Conservation (phyloP, 1,139 yeast genomes). For the Scheffersomyces stambukii region DNA sequence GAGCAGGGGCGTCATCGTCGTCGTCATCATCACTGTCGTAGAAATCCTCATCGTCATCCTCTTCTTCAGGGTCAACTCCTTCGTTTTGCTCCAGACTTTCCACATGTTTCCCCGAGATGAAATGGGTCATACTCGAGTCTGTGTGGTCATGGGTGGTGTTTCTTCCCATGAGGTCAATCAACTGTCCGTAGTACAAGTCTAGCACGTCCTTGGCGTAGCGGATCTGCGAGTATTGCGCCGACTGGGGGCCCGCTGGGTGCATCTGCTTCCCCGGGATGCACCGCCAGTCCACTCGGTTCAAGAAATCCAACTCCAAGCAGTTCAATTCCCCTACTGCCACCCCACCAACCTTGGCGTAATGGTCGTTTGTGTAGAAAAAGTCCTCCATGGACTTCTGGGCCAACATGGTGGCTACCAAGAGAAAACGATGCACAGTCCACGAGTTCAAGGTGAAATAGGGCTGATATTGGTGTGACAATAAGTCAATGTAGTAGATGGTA, state of each 20-base stretch:
- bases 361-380: conserved; percentile 88
- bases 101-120: conserved; percentile 7
- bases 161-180: conserved; percentile 59
- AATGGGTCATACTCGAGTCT: conserved; percentile 8
- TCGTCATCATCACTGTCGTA: conserved; percentile 4
- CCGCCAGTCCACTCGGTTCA: conserved; percentile 73
- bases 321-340: conserved; percentile 82
- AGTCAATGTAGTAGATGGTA: conserved; percentile 83
- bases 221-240: conserved; percentile 12
- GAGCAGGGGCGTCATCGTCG: conserved; percentile 5
- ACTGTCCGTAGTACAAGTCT: conserved; percentile 56
- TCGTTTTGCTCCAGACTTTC: conserved; percentile 5
- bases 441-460: conserved; percentile 82
- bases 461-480: conserved; percentile 69
- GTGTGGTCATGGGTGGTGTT: conserved; percentile 13
- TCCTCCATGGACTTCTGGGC: conserved; percentile 94
- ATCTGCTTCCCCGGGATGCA: conserved; percentile 39
- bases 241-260: too few species aligned
- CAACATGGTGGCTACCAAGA: conserved; percentile 85
- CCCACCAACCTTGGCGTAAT: conserved; percentile 96
- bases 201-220: conserved; percentile 44
- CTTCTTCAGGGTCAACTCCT: conserved; percentile 7
- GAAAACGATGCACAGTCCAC: conserved; percentile 87
- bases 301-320: conserved; percentile 81
- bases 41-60: conserved; percentile 3